A percentile compares a stretch with the other conserved stretches of the same genome.
Evolutionary conservation across 345 rosid genomes (phyloP).

Genomic region (Populus tremula): DNA sequence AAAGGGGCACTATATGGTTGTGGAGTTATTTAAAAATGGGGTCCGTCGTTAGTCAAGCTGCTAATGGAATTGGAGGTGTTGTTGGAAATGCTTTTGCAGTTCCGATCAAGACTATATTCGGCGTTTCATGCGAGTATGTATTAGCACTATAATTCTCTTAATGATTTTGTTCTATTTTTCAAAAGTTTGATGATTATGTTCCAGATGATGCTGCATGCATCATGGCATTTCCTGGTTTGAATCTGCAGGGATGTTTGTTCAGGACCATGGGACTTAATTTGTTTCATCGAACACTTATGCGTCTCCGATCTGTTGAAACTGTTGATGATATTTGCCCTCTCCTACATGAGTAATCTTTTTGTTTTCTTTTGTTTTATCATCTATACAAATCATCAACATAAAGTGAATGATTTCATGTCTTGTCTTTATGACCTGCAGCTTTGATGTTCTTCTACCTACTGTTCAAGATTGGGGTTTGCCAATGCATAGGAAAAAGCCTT

Average conservation of each 20-base stretch:
- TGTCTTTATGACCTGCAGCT: constrained; percentile 33
- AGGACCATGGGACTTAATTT: constrained; percentile 66
- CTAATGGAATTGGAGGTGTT: too few relatives aligned
- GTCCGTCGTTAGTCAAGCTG: too few relatives aligned
- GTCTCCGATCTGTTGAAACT: constrained; percentile 58
- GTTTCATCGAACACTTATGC: constrained; percentile 77
- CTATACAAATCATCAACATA: background rate
- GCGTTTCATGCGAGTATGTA: too few relatives aligned
- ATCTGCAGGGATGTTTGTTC: constrained; percentile 57
- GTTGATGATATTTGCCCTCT: constrained; percentile 51
- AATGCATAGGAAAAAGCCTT: constrained; percentile 43
- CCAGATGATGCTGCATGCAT: too few relatives aligned
- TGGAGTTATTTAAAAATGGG: too few relatives aligned
- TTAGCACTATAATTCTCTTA: too few relatives aligned
- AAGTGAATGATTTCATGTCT: background rate
- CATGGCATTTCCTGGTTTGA: constrained; percentile 1
- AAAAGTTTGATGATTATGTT: too few relatives aligned
- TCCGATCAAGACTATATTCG: too few relatives aligned
- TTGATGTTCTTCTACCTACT: constrained; percentile 61
- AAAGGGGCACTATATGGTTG: too few relatives aligned
- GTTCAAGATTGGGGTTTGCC: constrained; percentile 57
- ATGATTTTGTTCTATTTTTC: too few relatives aligned
- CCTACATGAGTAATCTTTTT: constrained; percentile 47
- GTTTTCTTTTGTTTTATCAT: background rate
- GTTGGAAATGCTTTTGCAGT: too few relatives aligned